These are phyloP conservation scores for Chamaenerion angustifolium DNA, from an alignment of 345 rosid species.

Conservation along the genomic window DNA sequence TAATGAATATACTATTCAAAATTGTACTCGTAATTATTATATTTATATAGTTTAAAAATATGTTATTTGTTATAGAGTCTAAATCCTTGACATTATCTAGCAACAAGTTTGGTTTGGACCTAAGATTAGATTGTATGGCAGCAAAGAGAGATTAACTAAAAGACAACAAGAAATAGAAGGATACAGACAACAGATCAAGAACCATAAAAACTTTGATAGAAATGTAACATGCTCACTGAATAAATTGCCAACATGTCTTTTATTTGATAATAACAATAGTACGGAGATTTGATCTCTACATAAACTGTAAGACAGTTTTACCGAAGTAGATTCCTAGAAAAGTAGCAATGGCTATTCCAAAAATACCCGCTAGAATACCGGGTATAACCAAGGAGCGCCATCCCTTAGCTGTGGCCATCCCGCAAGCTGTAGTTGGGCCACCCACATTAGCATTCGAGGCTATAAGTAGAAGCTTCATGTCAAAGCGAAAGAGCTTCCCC, in stretches of 20 bases:
- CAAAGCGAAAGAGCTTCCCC: constrained; percentile 60
- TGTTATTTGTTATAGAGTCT: too few species aligned
- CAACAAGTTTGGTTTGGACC: too few species aligned
- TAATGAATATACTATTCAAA: too few species aligned
- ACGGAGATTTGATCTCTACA: constrained; percentile 14
- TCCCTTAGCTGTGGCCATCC: constrained; percentile 89
- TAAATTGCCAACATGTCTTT: background rate
- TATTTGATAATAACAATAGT: background rate
- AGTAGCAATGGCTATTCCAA: constrained; percentile 70
- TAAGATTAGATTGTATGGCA: too few species aligned
- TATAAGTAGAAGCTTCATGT: constrained; percentile 53
- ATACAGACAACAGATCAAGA: too few species aligned
- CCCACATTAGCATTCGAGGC: constrained; percentile 93
- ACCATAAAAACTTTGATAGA: background rate
- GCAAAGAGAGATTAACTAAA: too few species aligned
- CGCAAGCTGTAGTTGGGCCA: constrained; percentile 84
- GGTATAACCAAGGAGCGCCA: constrained; percentile 64
- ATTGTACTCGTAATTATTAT: too few species aligned
- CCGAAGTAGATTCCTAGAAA: constrained; percentile 61
- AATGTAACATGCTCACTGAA: background rate
- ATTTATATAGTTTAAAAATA: too few species aligned
- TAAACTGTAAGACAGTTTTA: constrained; percentile 25
- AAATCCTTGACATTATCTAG: too few species aligned
- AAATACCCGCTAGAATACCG: constrained; percentile 63
- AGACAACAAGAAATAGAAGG: too few species aligned